Evolutionary conservation across 441 rosid species (phyloP), one percentile per base, ranked within the genome.

Genomic region (Jatropha podagrica): DNA sequence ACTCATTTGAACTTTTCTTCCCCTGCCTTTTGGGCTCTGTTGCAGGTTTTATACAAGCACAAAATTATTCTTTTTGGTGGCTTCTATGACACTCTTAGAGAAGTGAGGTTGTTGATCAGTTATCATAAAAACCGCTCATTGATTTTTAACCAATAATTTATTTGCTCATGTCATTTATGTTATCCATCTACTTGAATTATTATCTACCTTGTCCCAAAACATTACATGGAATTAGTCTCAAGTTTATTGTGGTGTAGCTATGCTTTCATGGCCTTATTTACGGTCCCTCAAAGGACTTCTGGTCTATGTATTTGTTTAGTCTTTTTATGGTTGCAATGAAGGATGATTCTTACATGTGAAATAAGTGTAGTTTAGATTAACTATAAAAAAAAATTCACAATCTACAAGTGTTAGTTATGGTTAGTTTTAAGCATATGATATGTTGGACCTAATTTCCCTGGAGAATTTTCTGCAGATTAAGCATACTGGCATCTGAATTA

Each of bases 71-170:
- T 92, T 80, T 95, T 95, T 77, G 99, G 99, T 74, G 99, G 99
- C 83, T 95, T 95, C 88, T 95, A 95, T 74, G 98, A 95, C 77
- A 95, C 99, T 65, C 95, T 95, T 62, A 90, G 99, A 85, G 99
- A 95, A 95, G 98, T 95, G 85, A 95, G 99, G 99, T 95, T 83
- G 92, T 83, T 85, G 72, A 81, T 67, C 11, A 46, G 70, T 79
- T 83, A 58, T 82, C 80, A 60, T 17, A 23, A 65, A 44, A 55
- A 60, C 63, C 58, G 6, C 51, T 73, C 14, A 56, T 66, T 26
- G 48, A 44, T 77, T 75, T 65, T 41, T 61, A 67, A 18, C 13
- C 27, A 42, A 44, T 58, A 13, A 61, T 71, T 37, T 77, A 18
- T 68, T 56, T 3, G 26, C 65, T 75, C 71, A 10, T 69, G 49